phyloP scores from a whole-genome alignment of 495 filamentous ascomycete genomes.

The Massariosphaeria phaeospora region DNA sequence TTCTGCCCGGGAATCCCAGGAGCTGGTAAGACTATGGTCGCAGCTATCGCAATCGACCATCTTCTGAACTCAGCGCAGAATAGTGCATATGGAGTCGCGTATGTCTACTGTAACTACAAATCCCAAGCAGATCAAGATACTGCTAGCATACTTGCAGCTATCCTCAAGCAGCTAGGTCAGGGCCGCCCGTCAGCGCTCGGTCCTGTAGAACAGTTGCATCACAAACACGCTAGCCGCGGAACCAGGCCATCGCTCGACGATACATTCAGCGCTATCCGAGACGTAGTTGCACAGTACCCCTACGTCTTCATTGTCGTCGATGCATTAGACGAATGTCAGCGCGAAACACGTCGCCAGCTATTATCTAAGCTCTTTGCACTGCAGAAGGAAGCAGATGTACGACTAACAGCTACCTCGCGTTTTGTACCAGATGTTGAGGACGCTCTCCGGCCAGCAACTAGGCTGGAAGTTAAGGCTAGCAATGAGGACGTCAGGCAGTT shows the following conservation, averaged over 20 bases:
- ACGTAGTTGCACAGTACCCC: not conserved
- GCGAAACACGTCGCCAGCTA: not conserved
- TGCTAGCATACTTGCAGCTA: not conserved
- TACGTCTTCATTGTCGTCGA: not conserved
- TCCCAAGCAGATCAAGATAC: not conserved
- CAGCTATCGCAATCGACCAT: not conserved
- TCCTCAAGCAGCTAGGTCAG: not conserved
- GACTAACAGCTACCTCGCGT: not conserved
- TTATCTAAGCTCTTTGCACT: not conserved
- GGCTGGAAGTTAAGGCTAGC: not conserved
- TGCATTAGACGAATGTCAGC: not conserved
- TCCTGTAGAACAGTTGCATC: not conserved
- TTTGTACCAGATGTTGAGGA: not conserved
- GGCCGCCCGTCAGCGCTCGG: not conserved
- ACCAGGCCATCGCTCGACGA: not conserved
- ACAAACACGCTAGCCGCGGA: not conserved
- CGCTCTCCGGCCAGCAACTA: not conserved
- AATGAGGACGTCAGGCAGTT: not conserved
- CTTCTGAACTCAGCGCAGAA: not conserved
- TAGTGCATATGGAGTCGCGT: not conserved
- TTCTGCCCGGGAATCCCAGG: slow-evolving; percentile 26
- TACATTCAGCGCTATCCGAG: not conserved
- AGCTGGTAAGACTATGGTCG: not conserved
- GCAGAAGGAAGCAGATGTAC: not conserved
- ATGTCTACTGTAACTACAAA: not conserved